Conservation (phyloP, 2,329 filamentous ascomycete species). For the Fusarium sp. region DNA sequence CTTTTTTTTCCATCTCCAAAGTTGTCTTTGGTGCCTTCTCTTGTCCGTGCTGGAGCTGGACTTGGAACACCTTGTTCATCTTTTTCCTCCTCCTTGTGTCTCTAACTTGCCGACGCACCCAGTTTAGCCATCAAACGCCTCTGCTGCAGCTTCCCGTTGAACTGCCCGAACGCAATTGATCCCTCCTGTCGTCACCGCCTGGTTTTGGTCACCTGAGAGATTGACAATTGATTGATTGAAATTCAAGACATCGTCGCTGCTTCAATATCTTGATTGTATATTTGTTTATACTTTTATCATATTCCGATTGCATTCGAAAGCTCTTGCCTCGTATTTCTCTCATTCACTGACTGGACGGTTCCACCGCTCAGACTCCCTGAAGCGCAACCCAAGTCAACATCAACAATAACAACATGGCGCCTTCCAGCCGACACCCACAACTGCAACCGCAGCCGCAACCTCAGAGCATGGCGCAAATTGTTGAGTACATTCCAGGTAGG, state of each 20-base stretch:
- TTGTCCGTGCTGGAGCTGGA: slow-evolving; percentile 33
- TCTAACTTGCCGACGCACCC: neutral
- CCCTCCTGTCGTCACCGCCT: slow-evolving; percentile 38
- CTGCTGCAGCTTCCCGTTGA: slow-evolving; percentile 30
- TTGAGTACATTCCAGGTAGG: slow-evolving; percentile 94
- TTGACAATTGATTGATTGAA: slow-evolving; percentile 27
- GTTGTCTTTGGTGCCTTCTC: slow-evolving; percentile 36
- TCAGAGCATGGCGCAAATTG: slow-evolving; percentile 83
- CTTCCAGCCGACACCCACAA: slow-evolving; percentile 56
- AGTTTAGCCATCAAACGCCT: slow-evolving; percentile 11
- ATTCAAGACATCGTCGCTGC: slow-evolving; percentile 26
- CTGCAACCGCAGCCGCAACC: slow-evolving; percentile 34
- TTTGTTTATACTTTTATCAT: slow-evolving; percentile 5
- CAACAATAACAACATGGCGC: slow-evolving; percentile 58
- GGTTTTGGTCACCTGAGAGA: slow-evolving; percentile 17
- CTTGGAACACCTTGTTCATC: slow-evolving; percentile 15
- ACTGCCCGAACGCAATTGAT: slow-evolving; percentile 26
- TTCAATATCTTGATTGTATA: slow-evolving; percentile 27
- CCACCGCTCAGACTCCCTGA: slow-evolving; percentile 24
- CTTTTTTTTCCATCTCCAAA: slow-evolving; percentile 27
- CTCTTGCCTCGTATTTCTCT: slow-evolving; percentile 8
- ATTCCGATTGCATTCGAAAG: slow-evolving; percentile 10
- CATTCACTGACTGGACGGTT: slow-evolving; percentile 11
- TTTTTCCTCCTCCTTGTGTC: neutral
- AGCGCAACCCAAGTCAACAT: slow-evolving; percentile 45